Percentiles rank a stretch among this genome's conserved stretches.
phyloP scores from a whole-genome alignment of 177 flowering plant genomes.

The Vitis hybrid region DNA sequence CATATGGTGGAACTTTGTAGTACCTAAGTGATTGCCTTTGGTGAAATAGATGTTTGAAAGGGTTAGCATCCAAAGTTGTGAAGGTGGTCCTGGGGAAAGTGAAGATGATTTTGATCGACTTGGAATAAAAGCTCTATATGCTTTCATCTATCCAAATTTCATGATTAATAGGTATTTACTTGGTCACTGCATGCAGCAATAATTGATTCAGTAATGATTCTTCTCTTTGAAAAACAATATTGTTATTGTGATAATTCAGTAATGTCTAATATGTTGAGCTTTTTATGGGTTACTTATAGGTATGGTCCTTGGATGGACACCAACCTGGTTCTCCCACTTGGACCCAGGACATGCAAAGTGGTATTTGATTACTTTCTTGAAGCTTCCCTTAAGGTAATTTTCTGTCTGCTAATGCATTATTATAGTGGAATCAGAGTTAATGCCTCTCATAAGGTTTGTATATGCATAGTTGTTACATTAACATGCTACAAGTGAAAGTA shows the following conservation, averaged over 20 bases:
- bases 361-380: slow-evolving; percentile 90
- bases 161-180: slow-evolving; percentile 78
- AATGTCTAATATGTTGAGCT: not conserved
- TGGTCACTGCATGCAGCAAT: not conserved
- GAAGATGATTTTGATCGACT: slow-evolving; percentile 60
- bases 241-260: not conserved
- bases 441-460: too few relatives aligned
- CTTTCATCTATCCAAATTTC: slow-evolving; percentile 90
- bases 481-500: too few relatives aligned
- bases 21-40: slow-evolving; percentile 11
- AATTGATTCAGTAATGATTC: not conserved
- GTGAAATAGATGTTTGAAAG: slow-evolving; percentile 60
- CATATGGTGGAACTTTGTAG: not conserved
- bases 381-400: slow-evolving; percentile 50
- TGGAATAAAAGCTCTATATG: slow-evolving; percentile 79
- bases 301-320: slow-evolving; percentile 99
- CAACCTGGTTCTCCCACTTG: slow-evolving; percentile 84
- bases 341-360: slow-evolving; percentile 73
- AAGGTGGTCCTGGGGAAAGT: slow-evolving; percentile 30
- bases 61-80: slow-evolving; percentile 81
- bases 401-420: not conserved
- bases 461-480: too few relatives aligned
- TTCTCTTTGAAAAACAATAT: too few relatives aligned
- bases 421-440: not conserved
- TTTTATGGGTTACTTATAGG: slow-evolving; percentile 30